Conservation (phyloP, 2,329 filamentous ascomycete genomes). For the Diaporthe vaccinii region DNA sequence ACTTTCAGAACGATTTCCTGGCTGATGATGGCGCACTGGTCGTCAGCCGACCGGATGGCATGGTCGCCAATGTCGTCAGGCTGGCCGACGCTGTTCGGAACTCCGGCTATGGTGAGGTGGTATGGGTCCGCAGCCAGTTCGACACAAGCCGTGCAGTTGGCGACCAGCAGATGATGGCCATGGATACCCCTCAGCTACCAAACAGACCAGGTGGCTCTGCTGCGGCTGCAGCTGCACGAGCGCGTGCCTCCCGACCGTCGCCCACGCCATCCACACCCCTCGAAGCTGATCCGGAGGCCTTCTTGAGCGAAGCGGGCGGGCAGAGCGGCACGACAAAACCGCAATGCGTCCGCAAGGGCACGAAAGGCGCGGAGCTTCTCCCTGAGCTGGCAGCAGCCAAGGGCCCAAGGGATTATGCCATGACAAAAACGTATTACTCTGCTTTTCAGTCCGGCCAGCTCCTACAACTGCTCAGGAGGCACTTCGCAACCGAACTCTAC, state of each 20-base stretch:
- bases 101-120: slow-evolving; percentile 75
- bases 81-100: slow-evolving; percentile 81
- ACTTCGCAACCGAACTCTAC: slow-evolving; percentile 89
- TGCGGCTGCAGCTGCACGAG: slow-evolving; percentile 43
- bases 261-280: not conserved
- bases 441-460: slow-evolving; percentile 83
- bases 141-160: slow-evolving; percentile 71
- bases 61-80: slow-evolving; percentile 75
- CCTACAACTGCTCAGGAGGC: slow-evolving; percentile 83
- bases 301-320: slow-evolving; percentile 44
- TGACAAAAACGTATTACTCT: slow-evolving; percentile 86
- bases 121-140: slow-evolving; percentile 88
- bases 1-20: slow-evolving; percentile 93
- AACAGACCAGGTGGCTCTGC: slow-evolving; percentile 40
- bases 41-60: slow-evolving; percentile 73
- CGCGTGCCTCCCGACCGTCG: slow-evolving; percentile 46
- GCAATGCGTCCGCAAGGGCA: slow-evolving; percentile 59
- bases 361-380: slow-evolving; percentile 61
- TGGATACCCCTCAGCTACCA: slow-evolving; percentile 49
- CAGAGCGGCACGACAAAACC: slow-evolving; percentile 49
- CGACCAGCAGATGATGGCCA: slow-evolving; percentile 64
- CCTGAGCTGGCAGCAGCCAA: slow-evolving; percentile 56
- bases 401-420: slow-evolving; percentile 63
- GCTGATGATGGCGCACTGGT: slow-evolving; percentile 76
- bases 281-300: slow-evolving; percentile 55